Evolutionary conservation across 345 rosid species (phyloP).

Genomic region (Camelina laxa): DNA sequence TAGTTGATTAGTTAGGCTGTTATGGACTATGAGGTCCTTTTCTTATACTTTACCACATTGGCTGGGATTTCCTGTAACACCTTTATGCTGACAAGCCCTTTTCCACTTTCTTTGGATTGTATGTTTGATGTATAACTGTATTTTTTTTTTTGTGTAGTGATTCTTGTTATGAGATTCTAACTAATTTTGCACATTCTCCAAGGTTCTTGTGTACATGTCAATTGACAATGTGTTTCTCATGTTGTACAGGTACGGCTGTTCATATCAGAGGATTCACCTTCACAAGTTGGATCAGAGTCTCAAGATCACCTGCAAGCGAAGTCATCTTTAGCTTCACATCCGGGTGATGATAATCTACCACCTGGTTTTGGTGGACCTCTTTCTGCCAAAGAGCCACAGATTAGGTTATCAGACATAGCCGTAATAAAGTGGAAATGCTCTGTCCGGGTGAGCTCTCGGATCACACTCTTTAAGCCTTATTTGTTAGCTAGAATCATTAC

Average conservation of each 20-base stretch:
- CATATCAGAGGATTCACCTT: conserved; percentile 87
- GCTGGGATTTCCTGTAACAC: conserved; percentile 20
- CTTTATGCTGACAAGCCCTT: neutral
- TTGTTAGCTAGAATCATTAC: conserved; percentile 19
- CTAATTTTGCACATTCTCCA: conserved; percentile 9
- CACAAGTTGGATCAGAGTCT: conserved; percentile 73
- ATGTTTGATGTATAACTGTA: conserved; percentile 14
- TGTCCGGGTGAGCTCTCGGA: conserved; percentile 55
- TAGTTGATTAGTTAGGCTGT: conserved; percentile 29
- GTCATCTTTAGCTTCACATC: conserved; percentile 58
- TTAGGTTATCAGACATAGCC: conserved; percentile 70
- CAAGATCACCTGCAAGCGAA: conserved; percentile 99
- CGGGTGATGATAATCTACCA: conserved; percentile 71
- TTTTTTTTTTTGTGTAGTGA: neutral
- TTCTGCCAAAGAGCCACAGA: conserved; percentile 52
- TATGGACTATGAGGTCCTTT: conserved; percentile 12
- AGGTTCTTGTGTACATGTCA: conserved; percentile 14
- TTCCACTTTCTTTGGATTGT: conserved; percentile 15
- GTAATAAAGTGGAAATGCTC: conserved; percentile 78
- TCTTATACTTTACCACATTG: conserved; percentile 12
- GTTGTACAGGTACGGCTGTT: conserved; percentile 72
- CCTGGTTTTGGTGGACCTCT: conserved; percentile 90
- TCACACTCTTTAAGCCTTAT: neutral
- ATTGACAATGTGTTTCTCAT: conserved; percentile 37
- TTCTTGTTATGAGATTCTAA: conserved; percentile 18